Evolutionary conservation across 441 rosid species (phyloP), one percentile per base, ranked within the genome.

Genomic region (Populus hybrid): DNA sequence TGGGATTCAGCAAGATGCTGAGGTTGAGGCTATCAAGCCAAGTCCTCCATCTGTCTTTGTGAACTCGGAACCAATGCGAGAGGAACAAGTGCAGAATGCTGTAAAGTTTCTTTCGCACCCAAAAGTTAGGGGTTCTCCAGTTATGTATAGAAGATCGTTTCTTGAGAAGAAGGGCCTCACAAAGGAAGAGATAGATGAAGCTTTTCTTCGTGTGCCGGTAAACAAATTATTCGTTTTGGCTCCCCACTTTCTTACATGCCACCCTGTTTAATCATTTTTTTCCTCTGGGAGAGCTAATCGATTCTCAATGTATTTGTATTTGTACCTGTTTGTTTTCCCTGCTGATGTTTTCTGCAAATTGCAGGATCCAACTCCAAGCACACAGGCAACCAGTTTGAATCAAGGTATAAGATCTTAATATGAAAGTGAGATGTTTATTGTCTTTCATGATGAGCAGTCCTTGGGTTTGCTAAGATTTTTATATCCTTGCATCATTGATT

Each of bases 131-230:
- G 98, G 97, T 40, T 93, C 99, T n/a, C 98, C 98, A 7, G 92
- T 93, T 33, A 88, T 95, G 12, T 89, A 95, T 75, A 82, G 98
- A 76, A 86, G 98, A 59, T 93, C 98, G 7, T 93, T 95, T 84
- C 98, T 95, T 9, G 99, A 95, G 86, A 91, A 84, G 89, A 95
- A 95, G 80, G 99, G 98, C 64, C 94, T 95, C 33, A 93, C 98
- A 9, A 95, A 88, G 83, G 98, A 95, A 88, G 99, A 95, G 85
- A 93, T 95, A 6, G 97, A 95, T 56, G 99, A 94, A 89, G 99
- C 99, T 8, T 95, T 95, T 77, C 91, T 78, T 45, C 94, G 97
- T 71, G 98, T 95, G 9, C 98, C 98, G 26, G 99, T 95, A 85
- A 86, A 89, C 72, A 40, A 69, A 31, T 74, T 73, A 31, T 77